Evolutionary conservation across 495 filamentous ascomycete genomes (phyloP), one percentile per base, ranked within the genome.

Genomic region (Oleoguttula mirabilis): DNA sequence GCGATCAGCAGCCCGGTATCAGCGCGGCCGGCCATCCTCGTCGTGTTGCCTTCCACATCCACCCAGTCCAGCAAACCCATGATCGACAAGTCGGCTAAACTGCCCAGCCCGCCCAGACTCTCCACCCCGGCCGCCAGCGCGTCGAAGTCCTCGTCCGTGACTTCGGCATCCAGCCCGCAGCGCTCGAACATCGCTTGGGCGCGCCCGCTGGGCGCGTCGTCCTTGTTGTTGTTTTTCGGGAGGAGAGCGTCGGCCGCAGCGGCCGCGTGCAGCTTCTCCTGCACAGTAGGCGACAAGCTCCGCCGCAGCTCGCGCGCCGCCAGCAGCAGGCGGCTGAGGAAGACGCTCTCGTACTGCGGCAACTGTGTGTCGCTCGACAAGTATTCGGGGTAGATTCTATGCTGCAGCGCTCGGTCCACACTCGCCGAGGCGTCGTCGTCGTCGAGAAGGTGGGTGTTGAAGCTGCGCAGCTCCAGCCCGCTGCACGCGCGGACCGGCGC

Each of bases 401-500:
- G 3, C 2, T 31, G 12, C 16, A 35, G 16, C 8, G 7, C 32
- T 7, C 7, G 7, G n/a, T 28, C 25, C 7, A 28, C n/a, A n/a
- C n/a, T n/a, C 7, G 7, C 7, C 25, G 25, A 28, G 7, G 25
- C 25, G 20, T 39, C 28, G 21, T 40, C 33, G 12, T 15, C 6
- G 16, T 43, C 25, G 10, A 62, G 39, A 8, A 51, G 33, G 7
- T 56, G 35, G 6, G 32, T 17, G 50, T 84, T 87, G 51, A 78
- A 62, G 41, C 61, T 66, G 10, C 93, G 67, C 3, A 77, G 59
- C 52, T 98, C 90, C 11, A 84, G 60, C 14, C 75, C 69, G 51
- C 77, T 88, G 57, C 83, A 92, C 56, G 81, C 71, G 38, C 90
- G 70, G 38, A 98, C 68, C 6, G 81, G 70, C 16, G 82, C 79